Evolutionary conservation across 1,139 yeast species (phyloP).

Genomic region (Tardiomyces depauwii): DNA sequence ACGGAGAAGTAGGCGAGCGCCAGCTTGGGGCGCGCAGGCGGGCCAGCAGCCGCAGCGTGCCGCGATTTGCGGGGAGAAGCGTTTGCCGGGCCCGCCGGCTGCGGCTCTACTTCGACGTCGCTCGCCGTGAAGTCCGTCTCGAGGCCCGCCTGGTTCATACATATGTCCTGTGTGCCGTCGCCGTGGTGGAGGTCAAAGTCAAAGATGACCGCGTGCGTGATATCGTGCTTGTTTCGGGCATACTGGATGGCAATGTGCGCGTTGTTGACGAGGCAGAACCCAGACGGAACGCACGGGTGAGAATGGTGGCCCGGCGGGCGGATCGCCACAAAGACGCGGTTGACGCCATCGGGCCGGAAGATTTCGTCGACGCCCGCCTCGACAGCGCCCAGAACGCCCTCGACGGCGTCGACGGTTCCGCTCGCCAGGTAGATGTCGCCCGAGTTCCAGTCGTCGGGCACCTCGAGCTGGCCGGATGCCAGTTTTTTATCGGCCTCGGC

Average conservation of each 20-base stretch:
- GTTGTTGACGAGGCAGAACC: slow-evolving; percentile 77
- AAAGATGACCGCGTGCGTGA: slow-evolving; percentile 72
- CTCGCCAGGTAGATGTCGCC: slow-evolving; percentile 74
- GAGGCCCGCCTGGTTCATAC: slow-evolving; percentile 71
- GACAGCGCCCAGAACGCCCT: slow-evolving; percentile 71
- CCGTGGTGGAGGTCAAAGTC: slow-evolving; percentile 88
- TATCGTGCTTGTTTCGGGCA: slow-evolving; percentile 50
- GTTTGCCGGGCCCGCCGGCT: not conserved
- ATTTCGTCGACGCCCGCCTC: slow-evolving; percentile 61
- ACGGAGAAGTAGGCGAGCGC: slow-evolving; percentile 69
- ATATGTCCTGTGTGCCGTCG: slow-evolving; percentile 84
- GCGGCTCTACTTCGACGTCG: not conserved
- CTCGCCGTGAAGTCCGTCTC: slow-evolving; percentile 17
- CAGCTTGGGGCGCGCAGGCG: slow-evolving; percentile 5
- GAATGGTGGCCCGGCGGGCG: slow-evolving; percentile 90
- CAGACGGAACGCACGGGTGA: slow-evolving; percentile 76
- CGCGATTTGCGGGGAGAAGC: not conserved
- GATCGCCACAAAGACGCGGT: slow-evolving; percentile 56
- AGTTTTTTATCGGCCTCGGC: slow-evolving; percentile 46
- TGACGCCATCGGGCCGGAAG: slow-evolving; percentile 32
- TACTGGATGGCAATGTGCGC: slow-evolving; percentile 78
- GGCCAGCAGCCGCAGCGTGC: not conserved
- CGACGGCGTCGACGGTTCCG: slow-evolving; percentile 58
- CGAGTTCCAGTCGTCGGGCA: slow-evolving; percentile 72
- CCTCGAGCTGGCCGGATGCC: slow-evolving; percentile 49